Percentiles rank a stretch among this genome's conserved stretches.
These are phyloP conservation scores for Harrya chromipes DNA, from an alignment of 768 basidiomycete genomes.

Conservation along the genomic window DNA sequence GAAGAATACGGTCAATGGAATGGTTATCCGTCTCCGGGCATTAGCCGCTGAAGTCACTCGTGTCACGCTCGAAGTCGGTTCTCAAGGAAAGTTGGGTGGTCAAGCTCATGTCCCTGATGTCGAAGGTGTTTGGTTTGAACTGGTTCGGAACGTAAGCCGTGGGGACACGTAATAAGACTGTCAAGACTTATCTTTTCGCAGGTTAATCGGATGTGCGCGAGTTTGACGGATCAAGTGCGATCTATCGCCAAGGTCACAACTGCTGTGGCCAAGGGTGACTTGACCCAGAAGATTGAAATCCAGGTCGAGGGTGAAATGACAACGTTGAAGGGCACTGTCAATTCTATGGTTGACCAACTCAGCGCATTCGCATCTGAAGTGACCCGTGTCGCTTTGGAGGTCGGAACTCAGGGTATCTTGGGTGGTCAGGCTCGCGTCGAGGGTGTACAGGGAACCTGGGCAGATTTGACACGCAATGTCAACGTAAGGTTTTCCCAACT, in stretches of 20 bases:
- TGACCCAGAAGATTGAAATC: conserved; percentile 92
- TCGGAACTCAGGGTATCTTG: conserved; percentile 87
- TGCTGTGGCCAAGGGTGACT: conserved; percentile 86
- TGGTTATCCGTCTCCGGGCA: conserved; percentile 51
- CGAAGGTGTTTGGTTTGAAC: conserved; percentile 87
- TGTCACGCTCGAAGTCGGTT: conserved; percentile 83
- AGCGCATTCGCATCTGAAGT: conserved; percentile 84
- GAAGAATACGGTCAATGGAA: conserved; percentile 58
- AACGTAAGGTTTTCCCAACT: conserved; percentile 50
- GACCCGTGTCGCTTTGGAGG: conserved; percentile 81
- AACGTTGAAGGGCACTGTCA: conserved; percentile 79
- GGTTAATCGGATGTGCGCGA: conserved; percentile 82
- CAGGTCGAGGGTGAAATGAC: conserved; percentile 86
- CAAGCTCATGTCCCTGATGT: conserved; percentile 87
- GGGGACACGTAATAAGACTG: neutral
- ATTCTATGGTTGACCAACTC: conserved; percentile 92
- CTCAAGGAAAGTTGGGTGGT: conserved; percentile 85
- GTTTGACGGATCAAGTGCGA: conserved; percentile 76
- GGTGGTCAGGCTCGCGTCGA: conserved; percentile 90
- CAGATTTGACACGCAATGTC: conserved; percentile 83
- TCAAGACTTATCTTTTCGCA: conserved; percentile 22
- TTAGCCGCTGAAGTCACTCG: conserved; percentile 81
- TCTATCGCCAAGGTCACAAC: conserved; percentile 85
- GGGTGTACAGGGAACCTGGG: conserved; percentile 93
- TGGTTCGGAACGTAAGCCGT: conserved; percentile 64